These are phyloP conservation scores for Zea mays DNA, from an alignment of 176 grass and related monocot genomes.

Conservation along the genomic window DNA sequence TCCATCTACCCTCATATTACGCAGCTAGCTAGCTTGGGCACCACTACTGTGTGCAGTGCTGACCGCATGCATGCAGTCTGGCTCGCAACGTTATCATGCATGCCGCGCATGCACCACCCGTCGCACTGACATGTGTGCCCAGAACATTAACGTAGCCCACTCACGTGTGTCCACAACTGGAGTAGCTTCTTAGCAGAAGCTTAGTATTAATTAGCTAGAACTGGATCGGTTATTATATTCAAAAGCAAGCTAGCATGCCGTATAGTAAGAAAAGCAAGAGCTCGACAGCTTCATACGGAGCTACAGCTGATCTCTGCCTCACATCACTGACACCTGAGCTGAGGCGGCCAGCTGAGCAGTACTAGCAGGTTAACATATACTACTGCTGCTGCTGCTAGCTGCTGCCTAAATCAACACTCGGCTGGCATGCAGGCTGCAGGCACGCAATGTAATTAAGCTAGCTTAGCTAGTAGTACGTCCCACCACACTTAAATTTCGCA, in stretches of 20 bases:
- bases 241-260: not conserved
- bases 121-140: not conserved
- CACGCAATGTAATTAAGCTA: not conserved
- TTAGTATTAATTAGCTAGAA: not conserved
- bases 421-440: not conserved
- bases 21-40: not conserved
- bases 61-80: slow-evolving; percentile 18
- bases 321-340: not conserved
- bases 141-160: not conserved
- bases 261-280: not conserved
- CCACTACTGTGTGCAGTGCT: slow-evolving; percentile 18
- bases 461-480: not conserved
- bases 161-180: slow-evolving; percentile 13
- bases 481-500: not conserved
- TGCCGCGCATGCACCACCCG: not conserved
- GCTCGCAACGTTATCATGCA: slow-evolving; percentile 36
- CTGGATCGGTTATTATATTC: not conserved
- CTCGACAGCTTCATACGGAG: not conserved
- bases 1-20: slow-evolving; percentile 3
- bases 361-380: not conserved
- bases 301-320: slow-evolving; percentile 17
- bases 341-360: not conserved
- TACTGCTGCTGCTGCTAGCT: not conserved
- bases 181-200: not conserved
- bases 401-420: not conserved